Conservation (phyloP, 805 yeast genomes). For the Candida awuae region DNA sequence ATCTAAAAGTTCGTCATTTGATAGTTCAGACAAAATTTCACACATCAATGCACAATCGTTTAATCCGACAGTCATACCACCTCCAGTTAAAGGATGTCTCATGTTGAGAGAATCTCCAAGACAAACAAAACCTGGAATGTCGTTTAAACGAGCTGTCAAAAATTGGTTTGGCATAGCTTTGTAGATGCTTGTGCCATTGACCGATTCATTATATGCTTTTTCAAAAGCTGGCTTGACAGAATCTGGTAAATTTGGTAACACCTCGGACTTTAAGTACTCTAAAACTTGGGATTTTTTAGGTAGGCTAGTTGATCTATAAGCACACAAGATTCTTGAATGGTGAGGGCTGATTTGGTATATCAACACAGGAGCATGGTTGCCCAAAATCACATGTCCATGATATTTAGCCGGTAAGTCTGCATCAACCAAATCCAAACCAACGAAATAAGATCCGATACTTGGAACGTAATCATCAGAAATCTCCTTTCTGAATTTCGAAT, state of each 20-base stretch:
- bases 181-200: slow-evolving; percentile 40
- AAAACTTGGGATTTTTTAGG: slow-evolving; percentile 56
- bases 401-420: slow-evolving; percentile 67
- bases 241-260: slow-evolving; percentile 63
- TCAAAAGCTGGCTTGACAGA: slow-evolving; percentile 58
- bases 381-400: slow-evolving; percentile 87
- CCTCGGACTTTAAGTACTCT: slow-evolving; percentile 50
- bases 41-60: slow-evolving; percentile 73
- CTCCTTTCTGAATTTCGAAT: slow-evolving; percentile 82
- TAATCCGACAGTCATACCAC: slow-evolving; percentile 97
- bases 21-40: slow-evolving; percentile 47
- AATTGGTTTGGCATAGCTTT: slow-evolving; percentile 92
- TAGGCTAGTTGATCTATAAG: slow-evolving; percentile 62
- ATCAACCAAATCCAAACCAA: slow-evolving; percentile 69
- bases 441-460: slow-evolving; percentile 69
- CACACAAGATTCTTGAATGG: slow-evolving; percentile 86
- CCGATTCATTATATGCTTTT: slow-evolving; percentile 40
- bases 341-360: slow-evolving; percentile 78
- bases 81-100: slow-evolving; percentile 98
- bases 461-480: slow-evolving; percentile 58
- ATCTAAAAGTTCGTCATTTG: slow-evolving; percentile 50
- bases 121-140: slow-evolving; percentile 66
- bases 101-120: slow-evolving; percentile 93
- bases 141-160: slow-evolving; percentile 68
- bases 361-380: slow-evolving; percentile 79